Percentiles rank a stretch among this genome's conserved stretches.
Evolutionary conservation across 1,139 yeast species (phyloP).

Genomic region (Tardiomyces depauwii): DNA sequence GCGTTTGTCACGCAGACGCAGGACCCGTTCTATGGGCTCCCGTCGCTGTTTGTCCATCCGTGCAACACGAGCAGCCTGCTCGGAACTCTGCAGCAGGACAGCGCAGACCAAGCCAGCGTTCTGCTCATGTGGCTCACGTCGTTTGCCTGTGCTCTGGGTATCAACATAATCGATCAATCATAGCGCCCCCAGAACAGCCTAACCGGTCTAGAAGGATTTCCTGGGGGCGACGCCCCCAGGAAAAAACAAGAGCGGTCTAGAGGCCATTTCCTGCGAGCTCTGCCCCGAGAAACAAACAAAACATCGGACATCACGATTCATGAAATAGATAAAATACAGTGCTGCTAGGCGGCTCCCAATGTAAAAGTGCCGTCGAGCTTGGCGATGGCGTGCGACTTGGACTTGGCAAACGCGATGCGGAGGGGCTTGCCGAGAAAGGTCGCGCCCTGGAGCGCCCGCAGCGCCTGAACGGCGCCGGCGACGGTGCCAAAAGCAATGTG

Average conservation of each 20-base stretch:
- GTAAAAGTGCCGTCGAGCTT: constrained; percentile 22
- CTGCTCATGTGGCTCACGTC: constrained; percentile 5
- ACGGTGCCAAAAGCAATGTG: constrained; percentile 47
- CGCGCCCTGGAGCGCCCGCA: constrained; percentile 37
- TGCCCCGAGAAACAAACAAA: background rate
- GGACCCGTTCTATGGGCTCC: constrained; percentile 24
- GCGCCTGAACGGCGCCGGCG: constrained; percentile 43
- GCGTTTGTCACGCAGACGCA: constrained; percentile 21
- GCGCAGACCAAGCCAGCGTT: background rate
- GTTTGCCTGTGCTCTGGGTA: constrained; percentile 8
- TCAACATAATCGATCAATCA: too few relatives aligned
- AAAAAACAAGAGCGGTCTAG: too few relatives aligned
- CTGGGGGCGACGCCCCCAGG: background rate
- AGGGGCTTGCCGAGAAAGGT: constrained; percentile 48
- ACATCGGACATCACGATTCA: background rate
- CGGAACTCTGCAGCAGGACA: constrained; percentile 5
- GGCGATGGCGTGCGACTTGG: constrained; percentile 23
- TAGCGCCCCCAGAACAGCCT: too few relatives aligned
- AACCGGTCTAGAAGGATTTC: too few relatives aligned
- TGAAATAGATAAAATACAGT: background rate
- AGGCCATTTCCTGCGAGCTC: background rate
- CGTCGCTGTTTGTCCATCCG: constrained; percentile 28
- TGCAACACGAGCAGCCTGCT: constrained; percentile 23
- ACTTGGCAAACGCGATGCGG: constrained; percentile 36
- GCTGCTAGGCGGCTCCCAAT: background rate